Evolutionary conservation across 345 rosid genomes (phyloP).

Genomic region (Eucalyptus tenuipes): DNA sequence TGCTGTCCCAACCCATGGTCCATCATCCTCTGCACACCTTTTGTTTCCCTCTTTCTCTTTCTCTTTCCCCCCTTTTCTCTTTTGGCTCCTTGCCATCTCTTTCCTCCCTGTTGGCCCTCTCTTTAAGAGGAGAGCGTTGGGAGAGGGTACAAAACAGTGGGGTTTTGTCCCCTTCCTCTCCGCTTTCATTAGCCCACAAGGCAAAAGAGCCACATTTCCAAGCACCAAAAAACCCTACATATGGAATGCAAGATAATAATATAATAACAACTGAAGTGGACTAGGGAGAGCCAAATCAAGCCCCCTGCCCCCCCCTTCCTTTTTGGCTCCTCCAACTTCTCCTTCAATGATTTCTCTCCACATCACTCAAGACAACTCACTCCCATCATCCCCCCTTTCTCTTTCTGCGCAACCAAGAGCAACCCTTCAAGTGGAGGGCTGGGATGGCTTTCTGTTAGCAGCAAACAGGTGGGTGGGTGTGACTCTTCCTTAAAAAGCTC

Average conservation of each 20-base stretch:
- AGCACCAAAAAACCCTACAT: constrained; percentile 21
- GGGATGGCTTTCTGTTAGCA: constrained; percentile 5
- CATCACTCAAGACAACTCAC: not conserved
- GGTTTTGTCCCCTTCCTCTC: not conserved
- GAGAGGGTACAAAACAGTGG: not conserved
- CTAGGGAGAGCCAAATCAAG: not conserved
- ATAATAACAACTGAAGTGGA: not conserved
- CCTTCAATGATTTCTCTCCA: not conserved
- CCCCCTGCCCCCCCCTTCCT: not conserved
- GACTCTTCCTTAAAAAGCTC: not conserved
- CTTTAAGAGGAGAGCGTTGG: not conserved
- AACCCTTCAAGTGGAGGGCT: not conserved
- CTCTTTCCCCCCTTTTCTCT: not conserved
- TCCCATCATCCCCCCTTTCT: constrained; percentile 5
- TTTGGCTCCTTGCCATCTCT: not conserved
- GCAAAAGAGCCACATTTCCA: not conserved
- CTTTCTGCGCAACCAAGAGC: not conserved
- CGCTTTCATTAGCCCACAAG: not conserved
- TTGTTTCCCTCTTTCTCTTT: not conserved
- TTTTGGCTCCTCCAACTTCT: not conserved
- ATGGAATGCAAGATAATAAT: constrained; percentile 7
- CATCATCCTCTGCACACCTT: constrained; percentile 3
- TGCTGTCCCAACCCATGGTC: constrained; percentile 11
- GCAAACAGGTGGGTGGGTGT: not conserved
- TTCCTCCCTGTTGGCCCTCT: not conserved